A percentile compares a stretch with the other conserved stretches of the same genome.
phyloP scores from a whole-genome alignment of 192 early-diverging fungal species.

The Entophlyctis helioformis region DNA sequence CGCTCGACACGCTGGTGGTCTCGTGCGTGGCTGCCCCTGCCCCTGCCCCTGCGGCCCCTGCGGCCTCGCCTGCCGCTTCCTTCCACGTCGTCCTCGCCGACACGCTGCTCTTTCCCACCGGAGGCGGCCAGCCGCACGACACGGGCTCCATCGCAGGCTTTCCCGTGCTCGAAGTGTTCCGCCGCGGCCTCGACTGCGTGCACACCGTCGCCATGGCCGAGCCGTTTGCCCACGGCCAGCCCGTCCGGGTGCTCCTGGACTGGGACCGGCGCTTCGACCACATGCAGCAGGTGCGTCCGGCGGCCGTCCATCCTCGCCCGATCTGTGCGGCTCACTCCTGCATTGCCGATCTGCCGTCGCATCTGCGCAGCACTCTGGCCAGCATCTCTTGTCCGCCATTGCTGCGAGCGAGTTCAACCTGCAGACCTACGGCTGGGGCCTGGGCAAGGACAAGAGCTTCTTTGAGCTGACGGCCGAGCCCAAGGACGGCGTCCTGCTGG shows the following conservation, averaged over 20 bases:
- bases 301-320: not conserved
- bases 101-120: slow-evolving; percentile 70
- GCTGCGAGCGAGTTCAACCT: slow-evolving; percentile 45
- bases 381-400: slow-evolving; percentile 60
- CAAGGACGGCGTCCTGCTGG: slow-evolving; percentile 14
- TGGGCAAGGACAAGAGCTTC: slow-evolving; percentile 42
- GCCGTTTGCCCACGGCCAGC: slow-evolving; percentile 28
- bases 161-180: slow-evolving; percentile 40
- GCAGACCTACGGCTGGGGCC: slow-evolving; percentile 50
- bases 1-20: too few relatives aligned
- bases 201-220: slow-evolving; percentile 31
- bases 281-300: slow-evolving; percentile 43
- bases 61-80: too few relatives aligned
- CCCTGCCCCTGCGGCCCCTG: too few relatives aligned
- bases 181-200: slow-evolving; percentile 45
- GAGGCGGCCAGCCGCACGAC: slow-evolving; percentile 63
- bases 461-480: slow-evolving; percentile 41
- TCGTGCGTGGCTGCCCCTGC: too few relatives aligned
- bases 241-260: slow-evolving; percentile 36
- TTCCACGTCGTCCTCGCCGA: too few relatives aligned
- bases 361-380: slow-evolving; percentile 61
- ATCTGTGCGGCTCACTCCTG: not conserved
- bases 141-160: slow-evolving; percentile 23
- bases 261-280: slow-evolving; percentile 58
- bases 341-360: not conserved